Conservation (phyloP, 257 asterid genomes). For the Marsdenia floribunda region DNA sequence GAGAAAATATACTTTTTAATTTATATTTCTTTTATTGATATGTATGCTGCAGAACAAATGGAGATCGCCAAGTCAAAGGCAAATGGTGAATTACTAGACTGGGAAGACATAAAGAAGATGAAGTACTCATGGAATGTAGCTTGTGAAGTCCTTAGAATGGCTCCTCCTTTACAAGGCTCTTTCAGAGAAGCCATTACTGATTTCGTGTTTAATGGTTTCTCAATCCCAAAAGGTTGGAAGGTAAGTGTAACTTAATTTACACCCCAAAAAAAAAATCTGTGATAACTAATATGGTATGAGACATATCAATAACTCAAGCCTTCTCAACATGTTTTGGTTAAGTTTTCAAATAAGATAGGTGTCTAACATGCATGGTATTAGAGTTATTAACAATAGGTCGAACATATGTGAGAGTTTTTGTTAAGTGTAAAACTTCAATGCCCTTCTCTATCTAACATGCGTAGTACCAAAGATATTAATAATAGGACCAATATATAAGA, state of each 20-base stretch:
- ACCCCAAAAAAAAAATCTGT: no score
- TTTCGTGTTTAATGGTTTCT: constrained; percentile 50
- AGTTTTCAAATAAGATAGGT: no score
- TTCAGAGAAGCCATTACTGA: constrained; percentile 55
- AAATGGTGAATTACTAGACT: constrained; percentile 42
- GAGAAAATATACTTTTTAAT: neutral
- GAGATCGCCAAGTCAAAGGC: constrained; percentile 48
- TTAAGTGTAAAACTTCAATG: no score
- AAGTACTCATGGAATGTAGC: constrained; percentile 67
- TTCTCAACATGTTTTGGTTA: no score
- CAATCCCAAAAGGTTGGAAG: constrained; percentile 66
- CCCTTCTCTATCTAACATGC: no score
- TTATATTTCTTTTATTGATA: neutral
- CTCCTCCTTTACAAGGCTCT: constrained; percentile 61
- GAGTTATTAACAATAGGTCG: no score
- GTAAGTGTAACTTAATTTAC: constrained; percentile 5
- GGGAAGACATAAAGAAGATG: constrained; percentile 62
- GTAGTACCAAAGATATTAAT: no score
- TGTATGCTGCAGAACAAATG: constrained; percentile 42
- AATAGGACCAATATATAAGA: no score
- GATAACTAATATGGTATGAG: no score
- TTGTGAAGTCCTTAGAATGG: constrained; percentile 50
- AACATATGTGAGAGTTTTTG: no score
- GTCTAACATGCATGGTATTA: no score
- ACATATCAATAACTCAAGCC: no score